phyloP scores from a whole-genome alignment of 495 filamentous ascomycete species.

The Aspergillus avenaceus region DNA sequence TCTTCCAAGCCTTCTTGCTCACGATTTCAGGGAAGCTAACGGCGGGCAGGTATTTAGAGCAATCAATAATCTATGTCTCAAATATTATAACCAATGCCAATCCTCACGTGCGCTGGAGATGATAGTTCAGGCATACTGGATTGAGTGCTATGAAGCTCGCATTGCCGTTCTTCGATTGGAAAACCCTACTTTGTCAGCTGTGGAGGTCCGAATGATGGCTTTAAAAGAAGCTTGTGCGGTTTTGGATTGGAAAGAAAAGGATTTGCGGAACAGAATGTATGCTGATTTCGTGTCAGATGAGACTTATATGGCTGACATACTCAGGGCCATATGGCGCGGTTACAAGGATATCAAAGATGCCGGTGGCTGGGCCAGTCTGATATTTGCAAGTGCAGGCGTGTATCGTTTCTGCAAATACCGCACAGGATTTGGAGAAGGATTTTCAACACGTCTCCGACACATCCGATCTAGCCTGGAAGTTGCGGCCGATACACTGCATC shows the following conservation, averaged over 20 bases:
- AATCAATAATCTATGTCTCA: slow-evolving; percentile 16
- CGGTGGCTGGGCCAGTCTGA: slow-evolving; percentile 19
- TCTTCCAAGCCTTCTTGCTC: background rate
- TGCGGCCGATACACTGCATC: slow-evolving; percentile 19
- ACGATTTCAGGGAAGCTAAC: background rate
- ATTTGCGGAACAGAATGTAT: slow-evolving; percentile 19
- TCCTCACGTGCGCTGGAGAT: slow-evolving; percentile 22
- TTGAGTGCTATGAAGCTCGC: slow-evolving; percentile 18
- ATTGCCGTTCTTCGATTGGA: slow-evolving; percentile 16
- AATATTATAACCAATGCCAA: slow-evolving; percentile 21
- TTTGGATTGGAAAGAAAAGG: slow-evolving; percentile 20
- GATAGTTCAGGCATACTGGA: slow-evolving; percentile 23
- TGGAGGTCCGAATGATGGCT: slow-evolving; percentile 17
- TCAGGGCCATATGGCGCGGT: slow-evolving; percentile 21
- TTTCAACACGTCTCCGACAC: slow-evolving; percentile 13
- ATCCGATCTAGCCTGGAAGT: slow-evolving; percentile 14
- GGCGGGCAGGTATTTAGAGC: slow-evolving; percentile 9
- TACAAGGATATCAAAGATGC: slow-evolving; percentile 23
- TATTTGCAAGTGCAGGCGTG: slow-evolving; percentile 16
- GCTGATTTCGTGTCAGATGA: too few relatives aligned
- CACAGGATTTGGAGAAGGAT: slow-evolving; percentile 11
- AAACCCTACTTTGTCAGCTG: slow-evolving; percentile 9
- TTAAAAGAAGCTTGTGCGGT: slow-evolving; percentile 16
- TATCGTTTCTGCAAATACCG: slow-evolving; percentile 24
- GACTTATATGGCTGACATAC: background rate